Base-by-base conservation (phyloP, 2,329 filamentous ascomycete species). In the Rutstroemia sp. region DNA sequence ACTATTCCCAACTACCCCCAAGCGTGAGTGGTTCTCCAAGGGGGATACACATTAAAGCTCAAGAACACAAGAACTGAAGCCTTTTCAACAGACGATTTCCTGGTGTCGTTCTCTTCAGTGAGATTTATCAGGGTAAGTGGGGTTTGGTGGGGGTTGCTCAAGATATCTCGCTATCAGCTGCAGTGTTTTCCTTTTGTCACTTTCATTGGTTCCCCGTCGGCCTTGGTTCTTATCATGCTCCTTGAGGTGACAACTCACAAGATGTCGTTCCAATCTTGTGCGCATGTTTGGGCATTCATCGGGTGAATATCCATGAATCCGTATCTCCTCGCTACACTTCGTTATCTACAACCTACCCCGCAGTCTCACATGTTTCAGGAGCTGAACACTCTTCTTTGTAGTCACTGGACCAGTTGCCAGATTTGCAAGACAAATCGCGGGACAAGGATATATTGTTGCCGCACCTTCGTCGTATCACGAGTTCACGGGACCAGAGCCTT, bases 381-480 rank as follows among this genome's bases (percentile, higher is more conserved):
- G 54, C 42, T 57, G 21, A 56, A 23, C 19, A 19, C 52, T 39
- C 23, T 39, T 48, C 23, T 17, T 34, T 23, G 44, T 60, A 92
- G 92, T 96, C 17, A 95, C 92, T 57, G 92, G 92, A 1, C 92
- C 92, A 1, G 92, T 96, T 25, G 81, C 87, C 58, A 85, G 92
- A 53, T 96, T 96, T 67, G 90, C 89, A 51, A 84, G 92, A 58
- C 91, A 96, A 71, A 96, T 96, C 65, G 89, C 90, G 40, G 88
- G 89, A 2, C 89, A 95, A 63, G 92, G 92, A 67, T 96, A 95
- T 76, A 95, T 96, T 64, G 91, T 92, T 63, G 92, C 88, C 9
- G 91, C 91, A 0, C 90, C 91, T 0, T 94, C 88, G 38, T 92
- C 86, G 34, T 96, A 96, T 73, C 92, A 96, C 70, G 92, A 96